These are phyloP conservation scores for Dalechampia spathulata DNA, from an alignment of 441 rosid species.

Conservation along the genomic window DNA sequence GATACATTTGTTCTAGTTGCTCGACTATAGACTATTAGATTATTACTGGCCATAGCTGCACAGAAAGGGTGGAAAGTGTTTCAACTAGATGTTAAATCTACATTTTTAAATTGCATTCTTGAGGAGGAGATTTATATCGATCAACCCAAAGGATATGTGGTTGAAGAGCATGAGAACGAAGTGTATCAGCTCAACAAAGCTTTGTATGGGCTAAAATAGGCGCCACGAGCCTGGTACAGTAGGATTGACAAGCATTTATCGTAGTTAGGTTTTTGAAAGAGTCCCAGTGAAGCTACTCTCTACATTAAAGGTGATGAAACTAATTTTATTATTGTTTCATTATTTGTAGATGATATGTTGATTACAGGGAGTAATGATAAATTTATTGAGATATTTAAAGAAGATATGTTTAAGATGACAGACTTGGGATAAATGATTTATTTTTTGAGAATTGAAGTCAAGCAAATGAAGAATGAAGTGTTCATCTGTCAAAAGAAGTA, in stretches of 20 bases:
- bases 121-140: not conserved
- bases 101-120: not conserved
- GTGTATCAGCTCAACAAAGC: not conserved
- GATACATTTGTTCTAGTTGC: not conserved
- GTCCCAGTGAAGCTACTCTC: not conserved
- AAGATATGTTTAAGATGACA: not conserved
- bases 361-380: not conserved
- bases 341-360: slow-evolving; percentile 3
- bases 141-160: not conserved
- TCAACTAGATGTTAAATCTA: not conserved
- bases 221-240: not conserved
- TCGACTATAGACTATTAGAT: not conserved
- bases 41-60: not conserved
- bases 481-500: not conserved
- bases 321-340: not conserved
- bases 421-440: not conserved
- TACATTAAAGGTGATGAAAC: not conserved
- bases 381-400: not conserved
- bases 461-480: not conserved
- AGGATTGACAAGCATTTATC: not conserved
- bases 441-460: not conserved
- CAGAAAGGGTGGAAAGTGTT: not conserved
- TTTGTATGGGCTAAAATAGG: not conserved
- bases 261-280: not conserved
- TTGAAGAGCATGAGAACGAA: not conserved